Percentiles rank a stretch among this genome's conserved stretches.
Conservation (phyloP, 2,329 filamentous ascomycete species). For the Colletotrichum shisoi region DNA sequence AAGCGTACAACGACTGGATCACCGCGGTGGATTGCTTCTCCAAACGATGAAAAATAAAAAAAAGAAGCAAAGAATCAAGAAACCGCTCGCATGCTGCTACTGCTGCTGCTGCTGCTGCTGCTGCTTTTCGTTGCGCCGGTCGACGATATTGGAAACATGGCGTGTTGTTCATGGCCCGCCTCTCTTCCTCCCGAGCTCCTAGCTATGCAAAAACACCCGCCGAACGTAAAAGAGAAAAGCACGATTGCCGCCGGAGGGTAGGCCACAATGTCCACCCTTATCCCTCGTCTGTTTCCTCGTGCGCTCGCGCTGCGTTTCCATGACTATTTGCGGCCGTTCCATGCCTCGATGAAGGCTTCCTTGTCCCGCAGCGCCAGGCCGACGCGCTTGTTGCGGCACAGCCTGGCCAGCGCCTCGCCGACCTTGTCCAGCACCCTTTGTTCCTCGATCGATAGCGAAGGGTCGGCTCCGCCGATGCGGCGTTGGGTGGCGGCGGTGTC, state of each 20-base stretch:
- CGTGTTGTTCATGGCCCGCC: constrained; percentile 5
- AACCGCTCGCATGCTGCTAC: too few relatives aligned
- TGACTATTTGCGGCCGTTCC: constrained; percentile 52
- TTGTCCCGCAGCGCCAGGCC: constrained; percentile 86
- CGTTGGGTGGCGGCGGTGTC: constrained; percentile 46
- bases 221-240: constrained; percentile 12
- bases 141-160: constrained; percentile 18
- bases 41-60: too few relatives aligned
- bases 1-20: constrained; percentile 3
- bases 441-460: constrained; percentile 63
- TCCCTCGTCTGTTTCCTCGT: background rate
- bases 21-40: background rate
- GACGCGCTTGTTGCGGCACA: constrained; percentile 88
- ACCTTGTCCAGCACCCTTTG: constrained; percentile 77
- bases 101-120: constrained; percentile 15
- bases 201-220: constrained; percentile 40
- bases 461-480: constrained; percentile 45
- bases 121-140: background rate
- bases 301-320: background rate
- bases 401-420: constrained; percentile 82
- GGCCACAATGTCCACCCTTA: background rate
- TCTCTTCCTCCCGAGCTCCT: constrained; percentile 35
- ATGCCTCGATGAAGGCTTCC: constrained; percentile 78
- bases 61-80: too few relatives aligned
- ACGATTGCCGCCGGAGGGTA: constrained; percentile 21